These are phyloP conservation scores for Schizophyllum commune DNA, from an alignment of 1,284 basidiomycete species.

Conservation along the genomic window DNA sequence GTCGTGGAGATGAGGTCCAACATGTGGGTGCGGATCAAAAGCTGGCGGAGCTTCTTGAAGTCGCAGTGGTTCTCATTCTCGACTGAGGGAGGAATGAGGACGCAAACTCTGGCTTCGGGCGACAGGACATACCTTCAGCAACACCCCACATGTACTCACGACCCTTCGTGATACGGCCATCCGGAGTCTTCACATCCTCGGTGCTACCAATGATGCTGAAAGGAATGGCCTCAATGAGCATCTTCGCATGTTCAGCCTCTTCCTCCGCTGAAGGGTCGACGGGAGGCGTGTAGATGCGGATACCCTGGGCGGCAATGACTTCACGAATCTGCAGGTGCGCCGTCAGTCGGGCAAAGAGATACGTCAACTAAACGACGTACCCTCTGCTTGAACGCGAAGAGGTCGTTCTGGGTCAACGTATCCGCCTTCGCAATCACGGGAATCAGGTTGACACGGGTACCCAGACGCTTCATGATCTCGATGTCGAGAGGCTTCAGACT, in stretches of 20 bases:
- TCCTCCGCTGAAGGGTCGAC: constrained; percentile 77
- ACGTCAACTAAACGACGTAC: constrained; percentile 36
- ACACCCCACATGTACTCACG: constrained; percentile 99
- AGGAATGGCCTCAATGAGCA: constrained; percentile 86
- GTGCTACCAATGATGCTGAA: constrained; percentile 99
- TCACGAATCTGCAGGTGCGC: constrained; percentile 66
- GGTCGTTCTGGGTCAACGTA: constrained; percentile 90
- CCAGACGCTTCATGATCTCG: constrained; percentile 98
- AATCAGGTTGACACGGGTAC: constrained; percentile 93
- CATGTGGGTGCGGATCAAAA: constrained; percentile 98
- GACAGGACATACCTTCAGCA: constrained; percentile 68
- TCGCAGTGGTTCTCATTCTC: constrained; percentile 99
- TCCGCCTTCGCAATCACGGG: constrained; percentile 98
- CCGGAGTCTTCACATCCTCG: constrained; percentile 85
- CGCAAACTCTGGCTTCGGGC: not conserved
- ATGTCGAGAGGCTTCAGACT: constrained; percentile 97
- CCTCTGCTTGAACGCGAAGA: constrained; percentile 88
- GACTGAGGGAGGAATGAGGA: constrained; percentile 38
- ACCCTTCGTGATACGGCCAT: constrained; percentile 93
- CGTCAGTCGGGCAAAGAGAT: not conserved
- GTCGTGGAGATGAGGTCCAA: constrained; percentile 94
- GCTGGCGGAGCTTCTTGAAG: constrained; percentile 95
- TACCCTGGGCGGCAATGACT: constrained; percentile 85
- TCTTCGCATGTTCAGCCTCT: constrained; percentile 86
- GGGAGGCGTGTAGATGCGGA: constrained; percentile 92